Conservation (phyloP, 768 basidiomycete species). For the Lentinula sp. region DNA sequence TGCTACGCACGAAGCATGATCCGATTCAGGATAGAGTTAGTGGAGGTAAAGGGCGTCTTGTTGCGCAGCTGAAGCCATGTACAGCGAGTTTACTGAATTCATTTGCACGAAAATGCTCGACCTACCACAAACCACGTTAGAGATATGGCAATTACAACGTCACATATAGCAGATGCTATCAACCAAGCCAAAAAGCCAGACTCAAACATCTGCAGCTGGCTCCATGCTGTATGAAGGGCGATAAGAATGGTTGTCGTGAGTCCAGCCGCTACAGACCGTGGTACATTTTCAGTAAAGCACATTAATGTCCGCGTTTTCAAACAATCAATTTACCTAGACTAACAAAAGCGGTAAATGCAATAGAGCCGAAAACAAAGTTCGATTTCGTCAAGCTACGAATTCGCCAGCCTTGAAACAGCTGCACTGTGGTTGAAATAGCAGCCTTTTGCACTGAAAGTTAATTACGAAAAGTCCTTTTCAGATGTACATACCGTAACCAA, state of each 20-base stretch:
- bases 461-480: background rate
- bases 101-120: background rate
- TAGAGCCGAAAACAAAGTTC: slow-evolving; percentile 18
- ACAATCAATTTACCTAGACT: slow-evolving; percentile 22
- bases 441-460: slow-evolving; percentile 19
- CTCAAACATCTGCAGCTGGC: slow-evolving; percentile 23
- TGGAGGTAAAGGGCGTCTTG: background rate
- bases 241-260: slow-evolving; percentile 24
- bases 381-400: slow-evolving; percentile 27
- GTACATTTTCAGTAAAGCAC: background rate
- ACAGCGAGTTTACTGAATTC: background rate
- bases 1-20: slow-evolving; percentile 4
- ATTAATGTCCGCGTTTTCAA: background rate
- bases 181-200: slow-evolving; percentile 37
- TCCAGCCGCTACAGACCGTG: slow-evolving; percentile 21
- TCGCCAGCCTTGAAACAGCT: slow-evolving; percentile 35
- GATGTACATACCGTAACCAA: slow-evolving; percentile 23
- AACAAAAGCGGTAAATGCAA: slow-evolving; percentile 20
- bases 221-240: slow-evolving; percentile 18
- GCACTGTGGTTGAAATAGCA: slow-evolving; percentile 32
- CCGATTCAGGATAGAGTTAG: background rate
- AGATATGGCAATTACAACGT: slow-evolving; percentile 38
- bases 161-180: slow-evolving; percentile 34
- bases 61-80: background rate
- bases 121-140: slow-evolving; percentile 39